These are phyloP conservation scores for Candida rishiriensis DNA, from an alignment of 805 yeast genomes.

Conservation along the genomic window DNA sequence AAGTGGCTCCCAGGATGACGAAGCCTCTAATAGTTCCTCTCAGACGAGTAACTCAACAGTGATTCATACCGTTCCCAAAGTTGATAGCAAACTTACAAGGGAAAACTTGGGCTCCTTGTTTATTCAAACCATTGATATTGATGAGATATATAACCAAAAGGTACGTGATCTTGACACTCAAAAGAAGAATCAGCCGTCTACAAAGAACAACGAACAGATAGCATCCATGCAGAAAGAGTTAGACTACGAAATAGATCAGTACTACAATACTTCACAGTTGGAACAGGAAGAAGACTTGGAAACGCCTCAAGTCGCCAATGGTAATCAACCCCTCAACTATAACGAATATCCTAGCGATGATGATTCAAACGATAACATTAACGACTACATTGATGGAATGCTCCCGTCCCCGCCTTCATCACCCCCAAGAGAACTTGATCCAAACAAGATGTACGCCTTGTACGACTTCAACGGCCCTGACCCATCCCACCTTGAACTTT, in stretches of 20 bases:
- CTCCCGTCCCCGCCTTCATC: slow-evolving; percentile 67
- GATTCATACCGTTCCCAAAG: slow-evolving; percentile 14
- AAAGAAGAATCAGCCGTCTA: not conserved
- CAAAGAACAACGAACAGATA: not conserved
- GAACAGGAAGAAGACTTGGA: slow-evolving; percentile 1
- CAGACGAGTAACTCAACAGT: slow-evolving; percentile 27
- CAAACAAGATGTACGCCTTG: slow-evolving; percentile 77
- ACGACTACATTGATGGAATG: slow-evolving; percentile 37
- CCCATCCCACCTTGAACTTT: slow-evolving; percentile 80
- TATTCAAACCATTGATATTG: slow-evolving; percentile 23
- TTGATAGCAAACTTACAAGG: slow-evolving; percentile 5
- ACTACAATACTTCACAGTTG: not conserved
- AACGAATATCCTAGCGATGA: slow-evolving; percentile 3
- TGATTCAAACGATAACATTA: slow-evolving; percentile 32
- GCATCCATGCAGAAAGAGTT: too few relatives aligned
- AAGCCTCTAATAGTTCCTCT: slow-evolving; percentile 20
- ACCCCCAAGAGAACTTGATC: slow-evolving; percentile 80
- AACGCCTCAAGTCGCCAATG: too few relatives aligned
- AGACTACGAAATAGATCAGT: not conserved
- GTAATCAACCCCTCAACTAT: too few relatives aligned
- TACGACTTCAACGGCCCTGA: slow-evolving; percentile 90
- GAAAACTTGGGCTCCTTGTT: slow-evolving; percentile 9
- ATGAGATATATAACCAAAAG: slow-evolving; percentile 12
- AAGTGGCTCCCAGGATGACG: slow-evolving; percentile 1
- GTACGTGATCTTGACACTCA: slow-evolving; percentile 1